These are phyloP conservation scores for Globisporangium heterothallicum DNA, from an alignment of 352 stramenopile species.

Conservation along the genomic window DNA sequence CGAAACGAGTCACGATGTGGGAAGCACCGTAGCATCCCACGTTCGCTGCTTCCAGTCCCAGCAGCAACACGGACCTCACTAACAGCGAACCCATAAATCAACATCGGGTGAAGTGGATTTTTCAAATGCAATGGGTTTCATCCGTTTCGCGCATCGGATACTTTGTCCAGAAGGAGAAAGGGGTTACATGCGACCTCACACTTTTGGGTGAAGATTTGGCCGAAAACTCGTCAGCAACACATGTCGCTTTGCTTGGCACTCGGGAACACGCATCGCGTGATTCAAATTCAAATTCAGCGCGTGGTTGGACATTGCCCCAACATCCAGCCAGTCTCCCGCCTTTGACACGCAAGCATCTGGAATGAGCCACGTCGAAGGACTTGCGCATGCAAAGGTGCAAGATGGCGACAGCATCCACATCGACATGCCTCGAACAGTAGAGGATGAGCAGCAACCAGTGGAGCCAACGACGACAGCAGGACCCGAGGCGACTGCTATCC, in stretches of 20 bases:
- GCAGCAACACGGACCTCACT: background rate
- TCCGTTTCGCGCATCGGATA: background rate
- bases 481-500: background rate
- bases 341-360: too few species aligned
- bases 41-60: slow-evolving; percentile 8
- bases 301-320: too few species aligned
- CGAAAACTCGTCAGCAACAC: too few species aligned
- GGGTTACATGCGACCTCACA: too few species aligned
- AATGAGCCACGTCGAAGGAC: slow-evolving; percentile 7
- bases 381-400: slow-evolving; percentile 1
- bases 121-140: background rate
- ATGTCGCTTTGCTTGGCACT: too few species aligned
- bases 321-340: too few species aligned
- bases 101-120: background rate
- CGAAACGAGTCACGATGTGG: background rate
- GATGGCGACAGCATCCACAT: background rate
- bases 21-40: background rate
- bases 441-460: too few species aligned
- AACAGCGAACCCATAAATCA: slow-evolving; percentile 2
- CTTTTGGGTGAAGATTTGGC: too few species aligned
- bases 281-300: too few species aligned
- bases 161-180: too few species aligned
- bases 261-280: too few species aligned
- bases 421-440: background rate
- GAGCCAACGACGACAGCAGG: background rate